phyloP scores from a whole-genome alignment of 306 rosid genomes.

The Prosopis cineraria region DNA sequence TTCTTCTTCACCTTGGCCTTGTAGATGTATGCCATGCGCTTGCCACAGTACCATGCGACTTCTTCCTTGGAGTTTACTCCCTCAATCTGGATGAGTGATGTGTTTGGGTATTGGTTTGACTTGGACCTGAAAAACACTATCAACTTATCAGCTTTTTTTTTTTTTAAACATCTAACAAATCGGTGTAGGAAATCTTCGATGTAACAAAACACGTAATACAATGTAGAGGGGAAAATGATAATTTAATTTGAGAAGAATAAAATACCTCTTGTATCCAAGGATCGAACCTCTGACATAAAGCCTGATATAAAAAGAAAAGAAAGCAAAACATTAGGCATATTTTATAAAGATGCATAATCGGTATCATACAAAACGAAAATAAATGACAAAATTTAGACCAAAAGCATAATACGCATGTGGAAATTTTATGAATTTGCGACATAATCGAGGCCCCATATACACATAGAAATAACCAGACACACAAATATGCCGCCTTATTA shows the following conservation, averaged over 20 bases:
- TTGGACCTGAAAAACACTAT: slow-evolving; percentile 64
- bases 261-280: slow-evolving; percentile 93
- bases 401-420: background rate
- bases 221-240: background rate
- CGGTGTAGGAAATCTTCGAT: slow-evolving; percentile 26
- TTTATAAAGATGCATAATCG: background rate
- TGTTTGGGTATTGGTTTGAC: slow-evolving; percentile 89
- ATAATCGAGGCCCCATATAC: no score
- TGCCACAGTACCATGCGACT: slow-evolving; percentile 79
- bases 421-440: background rate
- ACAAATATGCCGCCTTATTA: background rate
- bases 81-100: slow-evolving; percentile 87
- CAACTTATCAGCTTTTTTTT: slow-evolving; percentile 10
- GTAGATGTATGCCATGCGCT: slow-evolving; percentile 93
- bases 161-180: no score
- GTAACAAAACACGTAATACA: background rate
- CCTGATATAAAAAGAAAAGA: slow-evolving; percentile 42
- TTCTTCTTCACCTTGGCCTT: slow-evolving; percentile 88
- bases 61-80: slow-evolving; percentile 94
- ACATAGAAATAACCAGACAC: background rate
- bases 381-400: background rate
- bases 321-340: background rate
- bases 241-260: background rate
- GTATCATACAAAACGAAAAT: background rate
- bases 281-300: slow-evolving; percentile 83